Evolutionary conservation across 257 asterid genomes (phyloP), one percentile per base, ranked within the genome.

Genomic region (Rauvolfia tetraphylla): DNA sequence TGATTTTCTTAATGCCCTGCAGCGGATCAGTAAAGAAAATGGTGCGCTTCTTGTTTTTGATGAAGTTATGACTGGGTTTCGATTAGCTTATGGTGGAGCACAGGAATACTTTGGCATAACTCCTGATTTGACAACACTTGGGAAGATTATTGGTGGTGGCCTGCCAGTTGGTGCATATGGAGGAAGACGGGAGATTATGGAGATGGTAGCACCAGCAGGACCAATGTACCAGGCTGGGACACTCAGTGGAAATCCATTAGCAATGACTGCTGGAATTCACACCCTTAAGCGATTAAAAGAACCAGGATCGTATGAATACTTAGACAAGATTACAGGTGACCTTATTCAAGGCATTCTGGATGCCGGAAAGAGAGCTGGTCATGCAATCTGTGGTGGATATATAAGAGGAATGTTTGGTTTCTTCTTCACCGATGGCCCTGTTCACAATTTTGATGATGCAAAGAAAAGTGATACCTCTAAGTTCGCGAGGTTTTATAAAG

Each of bases 191-290:
- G 99, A 93, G 53, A 95, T 95, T 42, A 95, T 95, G 99, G 96
- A 95, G 89, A 90, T 93, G 97, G 99, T 95, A 75, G 99, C 99
- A 13, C 99, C 99, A 38, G 90, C 99, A 8, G 99, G 99, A 66
- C 98, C 99, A 7, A 86, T 95, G 98, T 95, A 95, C 76, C 99
- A 95, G 73, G 99, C 99, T 0, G 99, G 99, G 75, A 95, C 99
- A 2, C 87, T 95, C 0, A 93, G 98, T 65, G 99, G 99, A 53
- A 95, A 95, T 85, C 99, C 99, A 3, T 77, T 95, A 84, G 99
- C 98, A 72, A 95, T 95, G 99, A 91, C 99, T 59, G 99, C 99
- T 9, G 99, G 99, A 56, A 93, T 95, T 77, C 96, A 91, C 85
- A 95, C 98, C 9, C 97, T 95, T 29, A 90, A 89, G 87, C 87